A percentile compares a stretch with the other conserved stretches of the same genome.
Evolutionary conservation across 345 rosid species (phyloP).

Genomic region (Bretschneidera sinensis): DNA sequence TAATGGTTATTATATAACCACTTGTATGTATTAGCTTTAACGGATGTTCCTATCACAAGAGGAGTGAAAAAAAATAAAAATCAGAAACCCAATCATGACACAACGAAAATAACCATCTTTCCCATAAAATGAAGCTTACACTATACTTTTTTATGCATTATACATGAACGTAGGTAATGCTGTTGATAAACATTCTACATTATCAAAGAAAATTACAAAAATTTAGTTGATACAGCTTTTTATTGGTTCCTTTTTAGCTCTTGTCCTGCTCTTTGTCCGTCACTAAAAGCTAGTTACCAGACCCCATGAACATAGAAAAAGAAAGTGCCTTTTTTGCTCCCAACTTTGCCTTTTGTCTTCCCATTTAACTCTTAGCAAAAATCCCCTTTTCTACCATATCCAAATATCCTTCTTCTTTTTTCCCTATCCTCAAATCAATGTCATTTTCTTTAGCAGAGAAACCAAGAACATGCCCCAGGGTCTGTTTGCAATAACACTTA

Average conservation of each 20-base stretch:
- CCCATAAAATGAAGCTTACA: too few species aligned
- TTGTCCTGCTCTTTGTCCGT: constrained; percentile 12
- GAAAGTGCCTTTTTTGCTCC: constrained; percentile 5
- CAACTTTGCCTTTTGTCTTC: constrained; percentile 15
- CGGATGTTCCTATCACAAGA: too few species aligned
- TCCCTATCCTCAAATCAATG: constrained; percentile 9
- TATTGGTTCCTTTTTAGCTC: constrained; percentile 20
- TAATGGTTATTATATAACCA: too few species aligned
- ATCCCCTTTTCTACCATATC: constrained; percentile 1
- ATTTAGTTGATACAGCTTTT: constrained; percentile 19
- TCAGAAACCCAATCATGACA: too few species aligned
- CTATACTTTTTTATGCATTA: too few species aligned
- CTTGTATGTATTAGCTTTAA: too few species aligned
- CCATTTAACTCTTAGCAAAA: constrained; percentile 10
- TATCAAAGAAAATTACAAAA: constrained; percentile 19
- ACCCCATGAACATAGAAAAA: constrained; percentile 15
- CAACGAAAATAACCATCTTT: too few species aligned
- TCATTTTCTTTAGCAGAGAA: constrained; percentile 21
- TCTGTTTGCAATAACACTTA: neutral
- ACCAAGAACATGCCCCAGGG: neutral
- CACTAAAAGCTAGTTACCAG: constrained; percentile 18
- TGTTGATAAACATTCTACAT: constrained; percentile 17
- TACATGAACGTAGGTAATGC: too few species aligned
- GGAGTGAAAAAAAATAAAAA: too few species aligned
- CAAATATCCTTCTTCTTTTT: too few species aligned